Base-by-base conservation (phyloP, 1,284 basidiomycete species). In the Thelephora terrestris region DNA sequence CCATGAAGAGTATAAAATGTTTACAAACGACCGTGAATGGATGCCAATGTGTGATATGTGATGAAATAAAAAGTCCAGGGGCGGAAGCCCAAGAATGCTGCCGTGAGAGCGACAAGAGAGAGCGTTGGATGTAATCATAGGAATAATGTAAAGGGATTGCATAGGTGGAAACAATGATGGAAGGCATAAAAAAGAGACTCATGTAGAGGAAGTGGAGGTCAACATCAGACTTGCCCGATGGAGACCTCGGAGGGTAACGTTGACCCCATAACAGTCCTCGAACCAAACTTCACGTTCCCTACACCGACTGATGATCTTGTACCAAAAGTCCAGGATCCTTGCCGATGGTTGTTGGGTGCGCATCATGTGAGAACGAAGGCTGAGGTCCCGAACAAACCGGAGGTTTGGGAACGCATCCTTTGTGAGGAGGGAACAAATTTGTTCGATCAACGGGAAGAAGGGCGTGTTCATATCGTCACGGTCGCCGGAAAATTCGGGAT, bases 371-470 rank as follows among this genome's bases (percentile, higher is more conserved):
- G 61, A 65, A 52, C 61, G 61, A 50, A 53, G 46, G 55, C 63
- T 65, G 44, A 86, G 66, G 63, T 86, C 84, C 24, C 83, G 65
- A 48, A 86, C 71, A 58, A 73, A 82, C 54, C 66, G 66, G 47
- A 86, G 61, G 7, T 60, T 61, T 20, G 84, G 83, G 62, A 86
- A 86, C 43, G 79, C 78, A 43, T 75, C 70, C 3, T 63, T 57
- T 34, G 70, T 65, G n/a, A 84, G 57, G 12, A 86, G 62, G 47
- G 73, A 76, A 38, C 70, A 72, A 44, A 86, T 67, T 61, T 86
- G 83, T 61, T 81, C 76, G 25, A 70, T 65, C 37, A 86, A 68
- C 55, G 74, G 71, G 61, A 85, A 86, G 59, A 81, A 84, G 14
- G 75, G 71, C 38, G 71, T 66, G 36, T 69, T 66, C 39, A 63